A percentile compares a stretch with the other conserved stretches of the same genome.
phyloP scores from a whole-genome alignment of 2,329 filamentous ascomycete genomes.

The Beauveria australis region DNA sequence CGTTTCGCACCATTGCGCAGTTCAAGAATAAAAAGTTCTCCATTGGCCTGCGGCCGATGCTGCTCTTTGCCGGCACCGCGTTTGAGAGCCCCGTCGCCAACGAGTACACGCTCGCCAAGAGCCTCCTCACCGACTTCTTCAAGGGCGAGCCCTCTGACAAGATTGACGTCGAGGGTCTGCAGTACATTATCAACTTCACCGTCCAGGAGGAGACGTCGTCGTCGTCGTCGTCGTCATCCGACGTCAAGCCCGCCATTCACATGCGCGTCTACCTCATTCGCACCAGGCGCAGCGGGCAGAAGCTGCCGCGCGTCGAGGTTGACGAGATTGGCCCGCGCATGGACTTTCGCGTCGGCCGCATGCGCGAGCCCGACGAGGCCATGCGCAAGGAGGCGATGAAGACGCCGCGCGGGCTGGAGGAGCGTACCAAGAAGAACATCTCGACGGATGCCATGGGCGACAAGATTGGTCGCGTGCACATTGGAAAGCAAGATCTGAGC shows the following conservation, averaged over 20 bases:
- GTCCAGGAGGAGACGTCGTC: constrained; percentile 54
- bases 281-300: constrained; percentile 80
- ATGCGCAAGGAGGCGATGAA: constrained; percentile 86
- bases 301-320: constrained; percentile 81
- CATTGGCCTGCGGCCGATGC: constrained; percentile 78
- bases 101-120: constrained; percentile 80
- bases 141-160: constrained; percentile 65
- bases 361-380: constrained; percentile 67
- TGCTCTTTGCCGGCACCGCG: constrained; percentile 81
- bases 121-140: constrained; percentile 84
- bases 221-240: constrained; percentile 27
- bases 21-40: constrained; percentile 72
- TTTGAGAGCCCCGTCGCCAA: constrained; percentile 77
- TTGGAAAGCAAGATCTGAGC: constrained; percentile 81
- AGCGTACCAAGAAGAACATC: constrained; percentile 93
- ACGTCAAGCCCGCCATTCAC: constrained; percentile 49
- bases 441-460: constrained; percentile 86
- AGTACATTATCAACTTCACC: constrained; percentile 77
- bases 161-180: constrained; percentile 90
- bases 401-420: constrained; percentile 67
- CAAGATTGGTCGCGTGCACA: constrained; percentile 88
- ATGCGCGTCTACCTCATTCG: constrained; percentile 77
- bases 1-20: constrained; percentile 60
- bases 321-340: constrained; percentile 94
- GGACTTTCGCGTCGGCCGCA: constrained; percentile 79